Base-by-base conservation (phyloP, 345 rosid genomes). In the Linum tenue region DNA sequence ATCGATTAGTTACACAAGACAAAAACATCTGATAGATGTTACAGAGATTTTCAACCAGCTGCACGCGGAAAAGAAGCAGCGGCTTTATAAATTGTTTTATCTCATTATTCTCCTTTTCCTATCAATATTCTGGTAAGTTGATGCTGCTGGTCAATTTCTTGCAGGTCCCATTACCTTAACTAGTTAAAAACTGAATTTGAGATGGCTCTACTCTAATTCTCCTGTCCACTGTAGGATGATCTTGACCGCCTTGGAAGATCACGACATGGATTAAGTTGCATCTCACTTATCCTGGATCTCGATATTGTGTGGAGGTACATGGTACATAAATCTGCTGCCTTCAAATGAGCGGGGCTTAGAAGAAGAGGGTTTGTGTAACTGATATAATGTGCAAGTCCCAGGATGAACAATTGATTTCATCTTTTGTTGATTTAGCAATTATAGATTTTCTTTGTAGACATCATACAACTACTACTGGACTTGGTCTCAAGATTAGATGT, bases 1-100 rank as follows among this genome's bases (percentile, higher is more conserved):
- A 64, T 12, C 7, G 14, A 48, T 62, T 72, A 95, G 98, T 64
- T 95, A 89, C 73, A 83, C 82, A 10, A 77, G 60, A 62, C 67
- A 76, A 68, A 77, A 77, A 56, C 99, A 95, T 71, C 77, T 95
- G 39, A 69, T 89, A 73, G 98, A 95, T 74, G 98, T 95, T 17
- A 95, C 99, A 0, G 96, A 95, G 85, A 91, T 95, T 62, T 91
- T 89, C 79, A 95, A 91, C 77, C 68, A 75, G 77, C 92, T 95
- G 7, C 71, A 70, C 51, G 74, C 90, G 88, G 99, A 95, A 82
- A 91, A 88, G 91, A 86, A 87, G 83, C 83, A 77, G 56, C 86
- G 99, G 37, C 82, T 91, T 74, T 83, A 89, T 85, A 95, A 89
- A 70, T 91, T 95, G 36, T 87, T 69, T 59, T 95, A 91, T 74